Evolutionary conservation across 108 stramenopile genomes (phyloP), one percentile per base, ranked within the genome.

Genomic region (Nitzschia palea): DNA sequence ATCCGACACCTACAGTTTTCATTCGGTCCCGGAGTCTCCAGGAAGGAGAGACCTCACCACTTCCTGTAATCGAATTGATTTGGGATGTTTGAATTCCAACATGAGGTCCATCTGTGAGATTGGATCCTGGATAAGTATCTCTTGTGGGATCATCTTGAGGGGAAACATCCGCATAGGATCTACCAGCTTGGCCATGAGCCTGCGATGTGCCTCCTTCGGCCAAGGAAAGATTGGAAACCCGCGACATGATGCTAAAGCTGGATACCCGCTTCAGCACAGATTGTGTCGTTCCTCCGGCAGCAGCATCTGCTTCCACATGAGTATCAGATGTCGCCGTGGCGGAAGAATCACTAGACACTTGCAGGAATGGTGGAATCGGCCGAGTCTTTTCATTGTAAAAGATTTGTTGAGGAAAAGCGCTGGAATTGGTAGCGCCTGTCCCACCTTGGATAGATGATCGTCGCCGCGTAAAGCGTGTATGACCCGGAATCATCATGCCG

Each of bases 21-120:
- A 96, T 98, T 4, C 93, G 80, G 58, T 96, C 96, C 52, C 87
- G 86, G 23, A 97, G 84, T 22, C 98, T 74, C 98, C 98, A 98
- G 31, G 82, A 86, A 10, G 92, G 89, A 48, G 48, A 61, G n/a
- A 80, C 31, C 17, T 23, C 4, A 26, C 23, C 6, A 14, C 1
- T 3, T 12, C 43, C 40, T 12, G 17, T 28, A 55, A 28, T 29
- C 4, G 4, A 29, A 10, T 5, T 10, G 5, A 20, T 48, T 48
- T 20, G 47, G 18, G 47, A 20, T 5, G 47, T 20, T 4, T 48
- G 47, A 48, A 48, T 48, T 4, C 4, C 47, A 5, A 48, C 47
- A 48, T 48, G 47, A 20, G 47, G 47, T 40, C 37, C 10, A 20
- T 18, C 47, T 20, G 15, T 20, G 47, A 4, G 4, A 4, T 8